These are phyloP conservation scores for Chlamydomonas incerta DNA, from an alignment of 139 green algal genomes.

Conservation along the genomic window DNA sequence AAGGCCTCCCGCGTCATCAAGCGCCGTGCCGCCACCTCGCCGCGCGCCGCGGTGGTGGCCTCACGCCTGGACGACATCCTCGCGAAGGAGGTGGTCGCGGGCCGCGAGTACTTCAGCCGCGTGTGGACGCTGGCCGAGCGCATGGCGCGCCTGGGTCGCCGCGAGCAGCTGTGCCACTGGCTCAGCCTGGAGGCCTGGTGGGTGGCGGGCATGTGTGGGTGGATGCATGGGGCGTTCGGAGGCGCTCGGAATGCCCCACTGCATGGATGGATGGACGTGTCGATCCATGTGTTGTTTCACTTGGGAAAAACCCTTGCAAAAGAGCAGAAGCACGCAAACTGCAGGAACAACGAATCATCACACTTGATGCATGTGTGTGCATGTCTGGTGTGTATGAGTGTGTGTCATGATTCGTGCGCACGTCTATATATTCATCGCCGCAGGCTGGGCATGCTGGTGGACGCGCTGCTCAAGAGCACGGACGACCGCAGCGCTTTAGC, in stretches of 20 bases:
- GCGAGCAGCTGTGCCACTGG: slow-evolving; percentile 33
- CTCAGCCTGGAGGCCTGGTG: slow-evolving; percentile 25
- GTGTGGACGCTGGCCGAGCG: slow-evolving; percentile 42
- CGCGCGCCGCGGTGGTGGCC: no score
- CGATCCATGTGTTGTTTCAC: no score
- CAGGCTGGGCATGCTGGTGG: slow-evolving; percentile 29
- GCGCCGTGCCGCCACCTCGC: no score
- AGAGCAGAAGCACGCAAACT: no score
- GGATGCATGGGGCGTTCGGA: no score
- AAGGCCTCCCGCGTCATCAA: no score
- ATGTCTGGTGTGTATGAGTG: not conserved
- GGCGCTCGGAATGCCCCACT: no score
- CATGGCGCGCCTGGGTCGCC: slow-evolving; percentile 17
- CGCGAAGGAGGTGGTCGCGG: slow-evolving; percentile 1
- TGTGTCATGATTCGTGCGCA: no score
- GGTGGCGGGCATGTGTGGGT: no score
- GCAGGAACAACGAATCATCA: no score
- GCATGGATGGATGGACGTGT: no score
- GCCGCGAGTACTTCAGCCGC: slow-evolving; percentile 23
- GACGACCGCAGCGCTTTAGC: not conserved
- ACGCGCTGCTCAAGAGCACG: slow-evolving; percentile 13
- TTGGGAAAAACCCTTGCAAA: no score
- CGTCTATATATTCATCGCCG: not conserved
- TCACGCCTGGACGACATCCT: not conserved
- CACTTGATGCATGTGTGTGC: not conserved